Base-by-base conservation (phyloP, 1,284 basidiomycete species). In the Fomitopsis pinicola region DNA sequence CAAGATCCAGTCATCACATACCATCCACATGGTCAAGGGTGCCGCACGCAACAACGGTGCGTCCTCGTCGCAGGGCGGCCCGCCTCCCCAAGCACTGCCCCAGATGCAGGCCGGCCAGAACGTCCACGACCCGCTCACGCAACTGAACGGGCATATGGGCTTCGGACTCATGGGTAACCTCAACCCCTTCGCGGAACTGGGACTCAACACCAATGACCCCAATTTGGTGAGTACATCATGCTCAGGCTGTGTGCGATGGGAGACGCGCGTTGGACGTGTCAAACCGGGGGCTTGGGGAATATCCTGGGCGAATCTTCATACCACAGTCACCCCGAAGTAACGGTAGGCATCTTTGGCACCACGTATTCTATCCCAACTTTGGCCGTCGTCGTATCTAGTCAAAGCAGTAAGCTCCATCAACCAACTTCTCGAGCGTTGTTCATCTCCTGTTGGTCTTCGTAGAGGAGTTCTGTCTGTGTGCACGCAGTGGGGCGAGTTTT, bases 1-100 rank as follows among this genome's bases (percentile, higher is more conserved):
- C 83, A 96, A 95, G 81, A 94, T 97, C 64, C 90, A 93, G 72
- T 82, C 87, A 1, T 81, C 84, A 9, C 91, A 97, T 72, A 95
- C 94, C 0, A 87, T 96, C 52, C 94, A 96, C 72, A 94, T 97
- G 91, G 94, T 97, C 68, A 97, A 96, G 75, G 92, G 93, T 48
- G 87, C 85, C 2, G 80, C 88, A 10, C 85, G 89, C 36, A 71
- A 33, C 30, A 33, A 84, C 0, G 75, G 79, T 2, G 66, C 74
- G 0, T 66, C 77, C 2, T 61, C 72, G 5, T 62, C 71, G 0
- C 64, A 73, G 50, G 26, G 12, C 38, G 38, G 76, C 1, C 52
- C 76, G 8, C 57, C 74, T 14, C 63, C 78, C 14, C 72, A 75
- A 46, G 81, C 81, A 59, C 79, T 91, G 30, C 91, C 87, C 54